Evolutionary conservation across 768 basidiomycete genomes (phyloP), one percentile per base, ranked within the genome.

Genomic region (Russula griseocarnosa): DNA sequence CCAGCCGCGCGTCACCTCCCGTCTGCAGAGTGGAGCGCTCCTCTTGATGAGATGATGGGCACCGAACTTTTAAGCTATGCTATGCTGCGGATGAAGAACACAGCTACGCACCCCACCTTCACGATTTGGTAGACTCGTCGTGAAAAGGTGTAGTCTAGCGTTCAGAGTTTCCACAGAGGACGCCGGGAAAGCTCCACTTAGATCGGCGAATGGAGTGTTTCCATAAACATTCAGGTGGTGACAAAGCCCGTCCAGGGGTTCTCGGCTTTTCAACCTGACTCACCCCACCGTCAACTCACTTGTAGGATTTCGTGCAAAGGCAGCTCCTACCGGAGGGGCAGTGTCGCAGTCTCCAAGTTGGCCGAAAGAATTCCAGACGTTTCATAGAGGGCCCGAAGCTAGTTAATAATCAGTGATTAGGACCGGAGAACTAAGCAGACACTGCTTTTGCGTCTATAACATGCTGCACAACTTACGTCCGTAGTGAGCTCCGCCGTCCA

Each of bases 1-100:
- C 68, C 89, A 79, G 3, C 88, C 88, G 66, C 89, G 79, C 3
- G 83, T 81, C 52, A 89, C 82, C 60, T 85, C 81, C 40, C 79
- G 68, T 42, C 81, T 77, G 47, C 80, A 72, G 68, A 78, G 83
- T 18, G 58, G 36, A 61, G 68, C 42, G 61, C 56, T n/a, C 30
- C 49, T 63, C 56, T 54, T 54, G 53, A 56, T 36, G 42, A 55
- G 20, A 5, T 44, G 56, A 34, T 66, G 56, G 49, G 56, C 50
- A 14, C 10, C 18, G 36, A n/a, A 6, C 16, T 53, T 42, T 55
- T 54, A 55, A 54, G 63, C 58, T 20, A 38, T 60, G 51, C 36
- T 14, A 30, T 26, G 28, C 26, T 49, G 30, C 14, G 36, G 5
- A 30, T 32, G 3, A n/a, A 10, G 18, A 28, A 42, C 58, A 65